phyloP scores from a whole-genome alignment of 768 basidiomycete genomes.

The Russula abietina region DNA sequence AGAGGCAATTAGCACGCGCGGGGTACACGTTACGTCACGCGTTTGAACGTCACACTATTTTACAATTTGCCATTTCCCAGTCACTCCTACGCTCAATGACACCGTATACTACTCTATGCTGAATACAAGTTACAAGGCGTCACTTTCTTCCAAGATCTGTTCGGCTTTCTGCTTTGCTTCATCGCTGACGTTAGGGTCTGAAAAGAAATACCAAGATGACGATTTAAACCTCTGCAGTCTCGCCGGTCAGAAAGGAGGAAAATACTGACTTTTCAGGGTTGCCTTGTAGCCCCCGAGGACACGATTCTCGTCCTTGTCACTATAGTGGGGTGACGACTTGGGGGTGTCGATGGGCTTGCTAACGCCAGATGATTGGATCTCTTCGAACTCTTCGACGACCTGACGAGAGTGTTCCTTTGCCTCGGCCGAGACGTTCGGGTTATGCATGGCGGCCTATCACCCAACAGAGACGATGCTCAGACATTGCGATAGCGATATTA shows the following conservation, averaged over 20 bases:
- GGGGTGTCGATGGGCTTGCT: slow-evolving; percentile 1
- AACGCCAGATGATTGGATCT: slow-evolving; percentile 15
- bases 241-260: neutral
- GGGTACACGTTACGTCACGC: slow-evolving; percentile 15
- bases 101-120: no score
- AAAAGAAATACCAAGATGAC: neutral
- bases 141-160: slow-evolving; percentile 26
- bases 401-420: slow-evolving; percentile 32
- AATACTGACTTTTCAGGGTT: slow-evolving; percentile 26
- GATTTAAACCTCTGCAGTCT: neutral
- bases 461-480: neutral
- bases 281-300: slow-evolving; percentile 31
- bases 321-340: neutral
- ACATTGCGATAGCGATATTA: no score
- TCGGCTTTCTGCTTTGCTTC: slow-evolving; percentile 30
- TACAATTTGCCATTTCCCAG: no score
- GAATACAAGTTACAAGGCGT: slow-evolving; percentile 18
- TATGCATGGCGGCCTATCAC: slow-evolving; percentile 30
- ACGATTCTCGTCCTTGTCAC: slow-evolving; percentile 26
- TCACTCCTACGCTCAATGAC: no score
- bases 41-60: neutral
- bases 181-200: slow-evolving; percentile 30
- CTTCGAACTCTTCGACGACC: slow-evolving; percentile 26
- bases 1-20: neutral
- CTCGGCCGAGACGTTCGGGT: slow-evolving; percentile 31